Evolutionary conservation across 768 basidiomycete genomes (phyloP).

Genomic region (Exsudoporus frostii): DNA sequence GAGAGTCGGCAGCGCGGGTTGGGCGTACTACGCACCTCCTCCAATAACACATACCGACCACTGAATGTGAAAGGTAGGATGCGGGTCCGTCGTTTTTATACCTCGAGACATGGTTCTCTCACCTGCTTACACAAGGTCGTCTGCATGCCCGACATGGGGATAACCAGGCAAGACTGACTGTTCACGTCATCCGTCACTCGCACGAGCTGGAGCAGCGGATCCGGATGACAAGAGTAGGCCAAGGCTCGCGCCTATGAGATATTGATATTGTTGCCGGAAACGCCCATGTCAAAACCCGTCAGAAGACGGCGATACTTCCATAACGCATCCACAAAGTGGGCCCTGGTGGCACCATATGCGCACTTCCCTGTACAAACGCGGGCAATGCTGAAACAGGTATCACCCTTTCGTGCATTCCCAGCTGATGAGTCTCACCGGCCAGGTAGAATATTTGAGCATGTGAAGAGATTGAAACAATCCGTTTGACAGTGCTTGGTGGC

Average conservation of each 20-base stretch:
- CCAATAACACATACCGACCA: constrained; percentile 53
- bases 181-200: constrained; percentile 31
- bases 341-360: background rate
- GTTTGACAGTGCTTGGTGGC: constrained; percentile 4
- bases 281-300: constrained; percentile 29
- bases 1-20: constrained; percentile 9
- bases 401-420: constrained; percentile 24
- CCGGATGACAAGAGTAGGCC: constrained; percentile 11
- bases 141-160: constrained; percentile 25
- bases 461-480: constrained; percentile 15
- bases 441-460: constrained; percentile 22
- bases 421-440: constrained; percentile 19
- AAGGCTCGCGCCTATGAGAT: constrained; percentile 11
- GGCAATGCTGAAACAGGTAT: constrained; percentile 31
- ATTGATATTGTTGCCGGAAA: constrained; percentile 24
- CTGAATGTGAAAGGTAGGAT: constrained; percentile 4
- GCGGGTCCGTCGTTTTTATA: constrained; percentile 27
- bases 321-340: constrained; percentile 30
- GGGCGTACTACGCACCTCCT: constrained; percentile 44
- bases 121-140: constrained; percentile 29
- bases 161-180: constrained; percentile 13
- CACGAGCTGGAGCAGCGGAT: constrained; percentile 27
- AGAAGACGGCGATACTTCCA: constrained; percentile 28
- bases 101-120: constrained; percentile 22
- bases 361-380: background rate